These are phyloP conservation scores for Lasiosphaeris hirsuta DNA, from an alignment of 495 filamentous ascomycete genomes.

Conservation along the genomic window DNA sequence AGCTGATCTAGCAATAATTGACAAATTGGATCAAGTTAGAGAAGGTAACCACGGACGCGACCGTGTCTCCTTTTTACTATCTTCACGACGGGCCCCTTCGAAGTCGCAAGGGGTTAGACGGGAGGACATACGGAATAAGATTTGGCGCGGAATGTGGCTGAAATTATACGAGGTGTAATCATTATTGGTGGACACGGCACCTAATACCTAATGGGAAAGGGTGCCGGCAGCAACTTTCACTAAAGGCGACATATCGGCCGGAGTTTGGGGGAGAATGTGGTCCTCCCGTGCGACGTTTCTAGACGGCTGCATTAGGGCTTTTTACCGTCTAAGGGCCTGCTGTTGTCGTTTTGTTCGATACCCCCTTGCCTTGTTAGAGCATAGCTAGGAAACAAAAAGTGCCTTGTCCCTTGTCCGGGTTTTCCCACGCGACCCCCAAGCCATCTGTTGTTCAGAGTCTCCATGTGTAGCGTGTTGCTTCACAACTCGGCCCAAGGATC, in stretches of 20 bases:
- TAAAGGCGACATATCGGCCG: not conserved
- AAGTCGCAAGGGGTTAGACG: not conserved
- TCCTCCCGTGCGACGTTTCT: not conserved
- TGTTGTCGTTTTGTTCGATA: not conserved
- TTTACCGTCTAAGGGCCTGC: no score
- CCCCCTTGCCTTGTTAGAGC: slow-evolving; percentile 4
- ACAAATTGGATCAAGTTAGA: not conserved
- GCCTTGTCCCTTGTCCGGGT: not conserved
- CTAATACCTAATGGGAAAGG: slow-evolving; percentile 3
- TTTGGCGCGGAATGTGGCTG: no score
- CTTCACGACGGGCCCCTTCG: no score
- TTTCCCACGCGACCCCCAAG: not conserved
- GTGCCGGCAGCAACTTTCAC: not conserved
- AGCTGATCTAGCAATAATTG: slow-evolving; percentile 20
- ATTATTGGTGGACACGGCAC: not conserved
- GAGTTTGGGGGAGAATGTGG: not conserved
- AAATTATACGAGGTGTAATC: not conserved
- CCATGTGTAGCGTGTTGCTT: no score
- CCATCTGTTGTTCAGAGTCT: no score
- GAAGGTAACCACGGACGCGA: not conserved
- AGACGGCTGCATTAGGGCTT: slow-evolving; percentile 1
- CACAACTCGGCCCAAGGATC: no score
- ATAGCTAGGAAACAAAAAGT: slow-evolving; percentile 6
- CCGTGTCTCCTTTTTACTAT: no score
- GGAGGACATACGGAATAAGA: not conserved